Conservation (phyloP, 2,329 filamentous ascomycete genomes). For the Stachybotrys elegans region DNA sequence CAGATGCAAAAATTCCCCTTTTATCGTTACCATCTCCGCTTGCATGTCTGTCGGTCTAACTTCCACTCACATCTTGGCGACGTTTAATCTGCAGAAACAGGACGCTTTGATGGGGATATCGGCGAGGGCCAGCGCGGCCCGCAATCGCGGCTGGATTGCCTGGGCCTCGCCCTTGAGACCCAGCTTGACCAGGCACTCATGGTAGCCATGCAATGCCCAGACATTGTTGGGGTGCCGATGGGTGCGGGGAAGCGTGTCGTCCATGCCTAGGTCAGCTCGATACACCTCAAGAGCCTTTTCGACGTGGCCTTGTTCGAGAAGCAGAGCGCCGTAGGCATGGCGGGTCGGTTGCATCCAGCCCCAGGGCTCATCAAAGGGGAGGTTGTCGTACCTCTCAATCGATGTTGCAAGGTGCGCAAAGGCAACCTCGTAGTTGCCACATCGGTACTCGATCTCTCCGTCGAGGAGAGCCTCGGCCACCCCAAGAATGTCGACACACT, state of each 20-base stretch:
- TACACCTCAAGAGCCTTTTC: conserved; percentile 54
- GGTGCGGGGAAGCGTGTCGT: conserved; percentile 56
- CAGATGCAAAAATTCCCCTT: no score
- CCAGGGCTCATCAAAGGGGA: conserved; percentile 72
- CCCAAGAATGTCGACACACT: conserved; percentile 50
- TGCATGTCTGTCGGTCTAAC: no score
- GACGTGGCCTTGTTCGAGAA: conserved; percentile 60
- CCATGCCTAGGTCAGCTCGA: conserved; percentile 55
- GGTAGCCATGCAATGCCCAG: conserved; percentile 68
- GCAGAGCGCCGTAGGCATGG: conserved; percentile 65
- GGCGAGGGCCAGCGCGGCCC: conserved; percentile 46
- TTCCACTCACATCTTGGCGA: conserved; percentile 14
- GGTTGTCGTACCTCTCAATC: conserved; percentile 53
- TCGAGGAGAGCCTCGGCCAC: conserved; percentile 65
- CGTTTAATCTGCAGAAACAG: conserved; percentile 20
- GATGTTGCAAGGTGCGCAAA: conserved; percentile 55
- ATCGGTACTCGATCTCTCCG: conserved; percentile 69
- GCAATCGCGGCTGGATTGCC: conserved; percentile 36
- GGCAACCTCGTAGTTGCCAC: conserved; percentile 50
- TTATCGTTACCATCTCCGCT: no score
- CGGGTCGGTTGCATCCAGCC: conserved; percentile 73
- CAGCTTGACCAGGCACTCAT: conserved; percentile 58
- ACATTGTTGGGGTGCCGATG: conserved; percentile 68
- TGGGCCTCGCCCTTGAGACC: conserved; percentile 37
- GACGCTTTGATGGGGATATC: conserved; percentile 50